Conservation (phyloP, 1,139 yeast genomes). For the Debaryomyces sp. region DNA sequence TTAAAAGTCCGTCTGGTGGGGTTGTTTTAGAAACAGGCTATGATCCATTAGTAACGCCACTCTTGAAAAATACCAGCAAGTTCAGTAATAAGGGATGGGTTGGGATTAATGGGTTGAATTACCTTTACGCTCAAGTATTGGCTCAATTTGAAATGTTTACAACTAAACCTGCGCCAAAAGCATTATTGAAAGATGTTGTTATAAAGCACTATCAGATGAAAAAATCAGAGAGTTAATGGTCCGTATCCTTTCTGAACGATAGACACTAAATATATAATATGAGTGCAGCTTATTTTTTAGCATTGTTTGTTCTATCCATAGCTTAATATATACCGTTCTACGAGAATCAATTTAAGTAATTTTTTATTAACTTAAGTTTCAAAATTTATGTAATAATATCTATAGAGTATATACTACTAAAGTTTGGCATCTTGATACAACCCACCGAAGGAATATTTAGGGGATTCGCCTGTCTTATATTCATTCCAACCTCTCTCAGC, state of each 20-base stretch:
- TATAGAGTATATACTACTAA: not conserved
- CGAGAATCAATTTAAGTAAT: not conserved
- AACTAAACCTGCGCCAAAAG: slow-evolving; percentile 18
- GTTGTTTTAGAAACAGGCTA: slow-evolving; percentile 16
- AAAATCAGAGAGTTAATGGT: not conserved
- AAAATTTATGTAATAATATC: not conserved
- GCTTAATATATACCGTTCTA: not conserved
- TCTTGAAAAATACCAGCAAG: slow-evolving; percentile 9
- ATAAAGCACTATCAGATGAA: slow-evolving; percentile 2
- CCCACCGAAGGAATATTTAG: slow-evolving; percentile 13
- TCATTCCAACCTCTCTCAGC: slow-evolving; percentile 17
- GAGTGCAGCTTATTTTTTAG: not conserved
- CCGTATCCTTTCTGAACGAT: too few relatives aligned
- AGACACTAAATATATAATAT: not conserved
- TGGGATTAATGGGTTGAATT: slow-evolving; percentile 17
- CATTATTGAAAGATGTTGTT: slow-evolving; percentile 12
- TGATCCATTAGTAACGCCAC: slow-evolving; percentile 14
- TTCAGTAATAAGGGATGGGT: slow-evolving; percentile 16
- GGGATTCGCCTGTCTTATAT: slow-evolving; percentile 2
- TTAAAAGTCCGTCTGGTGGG: slow-evolving; percentile 18
- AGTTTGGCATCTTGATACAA: slow-evolving; percentile 11
- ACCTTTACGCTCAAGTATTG: slow-evolving; percentile 14
- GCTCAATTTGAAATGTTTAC: slow-evolving; percentile 20
- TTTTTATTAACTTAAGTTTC: not conserved
- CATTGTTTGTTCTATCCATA: not conserved